These are phyloP conservation scores for Aspergillaceae sp. DNA, from an alignment of 2,329 filamentous ascomycete species.

Conservation along the genomic window DNA sequence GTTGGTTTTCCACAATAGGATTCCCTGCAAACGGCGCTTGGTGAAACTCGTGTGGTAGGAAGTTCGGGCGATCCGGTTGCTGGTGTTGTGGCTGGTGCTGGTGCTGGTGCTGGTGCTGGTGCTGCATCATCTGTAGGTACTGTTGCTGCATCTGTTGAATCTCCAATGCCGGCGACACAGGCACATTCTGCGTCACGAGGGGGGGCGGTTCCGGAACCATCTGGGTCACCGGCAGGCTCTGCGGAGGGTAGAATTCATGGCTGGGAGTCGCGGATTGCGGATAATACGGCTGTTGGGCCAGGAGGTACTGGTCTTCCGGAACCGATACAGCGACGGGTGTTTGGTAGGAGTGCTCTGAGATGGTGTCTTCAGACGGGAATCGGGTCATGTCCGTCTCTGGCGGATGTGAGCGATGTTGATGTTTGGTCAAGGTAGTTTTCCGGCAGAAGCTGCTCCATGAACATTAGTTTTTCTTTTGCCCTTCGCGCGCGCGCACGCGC, in stretches of 20 bases:
- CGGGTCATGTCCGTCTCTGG: conserved; percentile 23
- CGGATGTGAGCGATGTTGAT: conserved; percentile 32
- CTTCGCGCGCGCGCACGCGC: not conserved
- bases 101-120: conserved; percentile 15
- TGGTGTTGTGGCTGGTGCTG: too few relatives aligned
- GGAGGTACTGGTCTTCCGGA: conserved; percentile 27
- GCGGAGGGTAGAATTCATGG: conserved; percentile 31
- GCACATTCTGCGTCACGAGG: conserved; percentile 23
- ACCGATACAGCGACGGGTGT: conserved; percentile 20
- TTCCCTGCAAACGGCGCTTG: conserved; percentile 19
- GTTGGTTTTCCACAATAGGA: conserved; percentile 21
- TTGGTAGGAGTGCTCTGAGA: conserved; percentile 30
- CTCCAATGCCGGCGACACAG: conserved; percentile 21
- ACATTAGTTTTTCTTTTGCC: not conserved
- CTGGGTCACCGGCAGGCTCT: conserved; percentile 22
- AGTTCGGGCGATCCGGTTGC: too few relatives aligned
- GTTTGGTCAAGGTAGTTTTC: conserved; percentile 35
- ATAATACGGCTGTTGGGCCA: conserved; percentile 30
- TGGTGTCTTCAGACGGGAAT: conserved; percentile 28
- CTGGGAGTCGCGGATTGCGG: conserved; percentile 24
- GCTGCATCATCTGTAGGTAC: conserved; percentile 24
- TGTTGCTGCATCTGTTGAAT: conserved; percentile 24
- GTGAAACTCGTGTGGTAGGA: conserved; percentile 10
- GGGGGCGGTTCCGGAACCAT: conserved; percentile 23
- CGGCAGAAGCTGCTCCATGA: conserved; percentile 27